Conservation (phyloP, 2,329 filamentous ascomycete genomes). For the Pestalotiopsis sp. region DNA sequence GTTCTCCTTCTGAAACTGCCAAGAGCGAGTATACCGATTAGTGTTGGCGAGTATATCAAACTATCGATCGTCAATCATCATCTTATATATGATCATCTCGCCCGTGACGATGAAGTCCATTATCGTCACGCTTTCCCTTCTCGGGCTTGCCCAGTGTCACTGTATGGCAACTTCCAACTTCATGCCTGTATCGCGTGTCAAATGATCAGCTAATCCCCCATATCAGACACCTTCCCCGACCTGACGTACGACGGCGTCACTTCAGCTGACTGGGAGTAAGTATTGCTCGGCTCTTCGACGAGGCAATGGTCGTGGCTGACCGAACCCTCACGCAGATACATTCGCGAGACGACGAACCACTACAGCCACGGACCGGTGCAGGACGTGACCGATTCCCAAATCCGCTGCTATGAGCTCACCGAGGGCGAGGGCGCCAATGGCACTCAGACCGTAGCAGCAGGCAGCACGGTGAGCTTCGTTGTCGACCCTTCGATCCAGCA, state of each 20-base stretch:
- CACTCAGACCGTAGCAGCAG: conserved; percentile 37
- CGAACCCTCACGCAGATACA: neutral
- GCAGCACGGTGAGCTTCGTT: conserved; percentile 37
- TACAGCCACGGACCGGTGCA: conserved; percentile 37
- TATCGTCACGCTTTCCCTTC: neutral
- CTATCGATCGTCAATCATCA: neutral
- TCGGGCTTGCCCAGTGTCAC: neutral
- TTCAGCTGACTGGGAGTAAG: conserved; percentile 1
- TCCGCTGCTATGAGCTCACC: conserved; percentile 38
- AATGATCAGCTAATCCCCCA: neutral
- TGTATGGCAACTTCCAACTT: neutral
- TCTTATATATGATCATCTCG: neutral
- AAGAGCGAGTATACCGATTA: neutral
- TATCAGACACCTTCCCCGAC: conserved; percentile 9
- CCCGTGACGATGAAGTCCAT: neutral
- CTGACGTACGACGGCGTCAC: conserved; percentile 9
- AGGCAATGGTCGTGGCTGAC: neutral
- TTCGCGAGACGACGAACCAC: conserved; percentile 40
- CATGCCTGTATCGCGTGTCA: neutral
- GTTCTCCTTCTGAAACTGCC: neutral
- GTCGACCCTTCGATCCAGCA: conserved; percentile 33
- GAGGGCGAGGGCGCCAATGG: conserved; percentile 30
- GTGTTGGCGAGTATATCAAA: neutral
- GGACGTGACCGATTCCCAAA: conserved; percentile 33
- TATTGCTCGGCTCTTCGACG: neutral